phyloP scores from a whole-genome alignment of 2,329 filamentous ascomycete genomes.

The Zasmidium citrigriseum region DNA sequence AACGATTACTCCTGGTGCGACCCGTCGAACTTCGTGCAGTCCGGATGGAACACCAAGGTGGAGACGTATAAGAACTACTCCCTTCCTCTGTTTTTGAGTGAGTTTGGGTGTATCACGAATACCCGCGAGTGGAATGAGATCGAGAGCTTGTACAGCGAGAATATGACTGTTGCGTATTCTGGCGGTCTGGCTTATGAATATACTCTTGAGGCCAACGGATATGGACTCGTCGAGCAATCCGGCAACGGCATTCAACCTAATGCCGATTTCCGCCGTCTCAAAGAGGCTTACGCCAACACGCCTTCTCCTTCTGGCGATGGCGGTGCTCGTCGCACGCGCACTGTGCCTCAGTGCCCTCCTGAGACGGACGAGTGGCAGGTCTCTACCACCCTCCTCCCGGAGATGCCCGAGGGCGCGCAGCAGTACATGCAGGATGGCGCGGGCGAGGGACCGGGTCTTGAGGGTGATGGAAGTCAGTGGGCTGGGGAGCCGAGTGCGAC shows the following conservation, averaged over 20 bases:
- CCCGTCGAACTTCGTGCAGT: constrained; percentile 64
- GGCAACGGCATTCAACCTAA: constrained; percentile 57
- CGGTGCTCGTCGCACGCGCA: constrained; percentile 51
- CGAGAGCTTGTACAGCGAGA: constrained; percentile 69
- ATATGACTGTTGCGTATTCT: constrained; percentile 91
- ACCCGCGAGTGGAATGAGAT: constrained; percentile 80
- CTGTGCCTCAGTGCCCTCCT: constrained; percentile 57
- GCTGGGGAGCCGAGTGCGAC: constrained; percentile 52
- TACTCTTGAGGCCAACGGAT: constrained; percentile 74
- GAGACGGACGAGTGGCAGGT: constrained; percentile 60
- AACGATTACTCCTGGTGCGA: constrained; percentile 89
- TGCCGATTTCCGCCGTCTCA: constrained; percentile 63
- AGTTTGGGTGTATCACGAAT: constrained; percentile 87
- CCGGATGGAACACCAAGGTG: constrained; percentile 87
- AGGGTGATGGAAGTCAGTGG: constrained; percentile 49
- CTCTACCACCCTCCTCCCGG: constrained; percentile 51
- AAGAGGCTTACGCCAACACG: constrained; percentile 53
- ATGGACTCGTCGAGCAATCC: constrained; percentile 72
- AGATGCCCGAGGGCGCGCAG: constrained; percentile 56
- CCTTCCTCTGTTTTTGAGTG: constrained; percentile 87
- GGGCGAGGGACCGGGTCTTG: constrained; percentile 57
- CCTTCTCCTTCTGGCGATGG: constrained; percentile 58
- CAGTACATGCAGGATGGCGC: constrained; percentile 60
- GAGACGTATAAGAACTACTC: constrained; percentile 84
- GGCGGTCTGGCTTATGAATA: constrained; percentile 96